A percentile compares a stretch with the other conserved stretches of the same genome.
Evolutionary conservation across 2,329 filamentous ascomycete species (phyloP).

Genomic region (Madurella fahalii): DNA sequence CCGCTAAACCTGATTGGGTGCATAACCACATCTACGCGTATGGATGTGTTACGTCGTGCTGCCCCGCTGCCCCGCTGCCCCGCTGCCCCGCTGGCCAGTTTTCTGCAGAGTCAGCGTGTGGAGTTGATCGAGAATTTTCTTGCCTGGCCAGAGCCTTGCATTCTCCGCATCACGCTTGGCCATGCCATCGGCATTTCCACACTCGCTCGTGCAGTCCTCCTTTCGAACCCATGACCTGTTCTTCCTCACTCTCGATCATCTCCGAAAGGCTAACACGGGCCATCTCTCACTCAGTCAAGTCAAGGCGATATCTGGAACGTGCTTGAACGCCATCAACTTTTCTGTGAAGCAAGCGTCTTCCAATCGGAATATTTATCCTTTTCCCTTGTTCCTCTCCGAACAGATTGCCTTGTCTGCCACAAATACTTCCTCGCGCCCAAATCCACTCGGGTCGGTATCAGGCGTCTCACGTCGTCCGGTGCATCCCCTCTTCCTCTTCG

Average conservation of each 20-base stretch:
- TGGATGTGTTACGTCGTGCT: neutral
- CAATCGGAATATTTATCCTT: neutral
- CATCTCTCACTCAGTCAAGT: neutral
- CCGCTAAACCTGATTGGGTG: neutral
- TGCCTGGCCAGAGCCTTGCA: conserved; percentile 2
- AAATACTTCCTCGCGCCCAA: neutral
- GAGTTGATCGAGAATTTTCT: conserved; percentile 6
- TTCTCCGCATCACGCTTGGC: neutral
- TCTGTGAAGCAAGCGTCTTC: neutral
- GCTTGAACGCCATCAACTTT: neutral
- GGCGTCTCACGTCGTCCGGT: neutral
- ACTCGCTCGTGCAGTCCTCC: neutral
- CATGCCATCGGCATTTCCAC: neutral
- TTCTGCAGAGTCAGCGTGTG: too few relatives aligned
- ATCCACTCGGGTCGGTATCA: neutral
- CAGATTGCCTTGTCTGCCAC: neutral
- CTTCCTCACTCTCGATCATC: neutral
- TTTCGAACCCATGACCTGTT: neutral
- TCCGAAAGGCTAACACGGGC: neutral
- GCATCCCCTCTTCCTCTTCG: conserved; percentile 4
- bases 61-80: too few relatives aligned
- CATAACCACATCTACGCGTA: neutral
- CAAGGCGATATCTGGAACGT: neutral
- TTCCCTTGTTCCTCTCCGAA: neutral
- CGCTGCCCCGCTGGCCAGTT: neutral